A percentile compares a stretch with the other conserved stretches of the same genome.
Conservation (phyloP, 1,284 basidiomycete genomes). For the Mycosarcoma mackinlayi region DNA sequence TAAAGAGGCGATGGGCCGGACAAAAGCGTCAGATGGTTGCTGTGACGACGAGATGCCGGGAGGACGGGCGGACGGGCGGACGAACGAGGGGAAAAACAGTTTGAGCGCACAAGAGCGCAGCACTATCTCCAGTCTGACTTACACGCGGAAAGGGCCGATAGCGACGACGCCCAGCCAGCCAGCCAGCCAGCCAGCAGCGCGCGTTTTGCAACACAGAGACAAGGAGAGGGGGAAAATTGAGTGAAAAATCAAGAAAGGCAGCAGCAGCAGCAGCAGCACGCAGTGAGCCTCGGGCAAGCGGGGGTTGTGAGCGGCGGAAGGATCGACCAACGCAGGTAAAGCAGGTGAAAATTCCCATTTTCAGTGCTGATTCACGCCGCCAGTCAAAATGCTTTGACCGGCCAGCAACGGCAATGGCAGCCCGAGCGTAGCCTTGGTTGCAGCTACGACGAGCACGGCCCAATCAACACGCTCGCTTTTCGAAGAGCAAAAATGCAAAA, state of each 20-base stretch:
- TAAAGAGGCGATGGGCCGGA: constrained; percentile 5
- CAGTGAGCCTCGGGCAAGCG: constrained; percentile 9
- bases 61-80: constrained; percentile 2
- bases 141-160: constrained; percentile 44
- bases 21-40: not conserved
- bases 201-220: constrained; percentile 6
- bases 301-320: not conserved
- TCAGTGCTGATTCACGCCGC: constrained; percentile 20
- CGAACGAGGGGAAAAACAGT: constrained; percentile 18
- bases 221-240: not conserved
- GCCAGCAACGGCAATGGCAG: constrained; percentile 40
- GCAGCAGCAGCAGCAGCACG: not conserved
- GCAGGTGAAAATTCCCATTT: constrained; percentile 10
- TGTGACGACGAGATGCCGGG: constrained; percentile 10
- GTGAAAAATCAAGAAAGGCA: not conserved
- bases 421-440: constrained; percentile 13
- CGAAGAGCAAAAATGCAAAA: constrained; percentile 6
- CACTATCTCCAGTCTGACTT: constrained; percentile 5
- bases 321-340: not conserved
- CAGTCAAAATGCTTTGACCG: constrained; percentile 16
- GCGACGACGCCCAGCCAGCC: constrained; percentile 17
- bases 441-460: constrained; percentile 19
- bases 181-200: constrained; percentile 21
- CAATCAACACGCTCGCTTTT: constrained; percentile 44
- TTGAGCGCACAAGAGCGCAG: not conserved